These are phyloP conservation scores for Cladophialophora yegresii DNA, from an alignment of 2,329 filamentous ascomycete genomes.

Conservation along the genomic window DNA sequence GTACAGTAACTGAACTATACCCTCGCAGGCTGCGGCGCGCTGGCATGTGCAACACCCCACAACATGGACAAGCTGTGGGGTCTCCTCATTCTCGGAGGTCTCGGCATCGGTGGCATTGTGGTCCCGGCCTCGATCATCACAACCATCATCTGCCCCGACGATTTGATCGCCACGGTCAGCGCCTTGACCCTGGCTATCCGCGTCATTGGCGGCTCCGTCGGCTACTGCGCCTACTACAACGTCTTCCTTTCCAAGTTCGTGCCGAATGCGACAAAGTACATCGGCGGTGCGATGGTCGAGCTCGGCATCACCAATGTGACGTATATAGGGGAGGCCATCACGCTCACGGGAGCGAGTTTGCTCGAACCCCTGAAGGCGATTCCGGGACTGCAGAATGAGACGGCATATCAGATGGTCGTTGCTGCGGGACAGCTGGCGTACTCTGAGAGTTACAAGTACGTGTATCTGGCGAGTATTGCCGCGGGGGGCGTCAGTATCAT, in stretches of 20 bases:
- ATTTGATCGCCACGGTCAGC: slow-evolving; percentile 68
- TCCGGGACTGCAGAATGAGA: slow-evolving; percentile 53
- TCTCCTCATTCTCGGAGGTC: slow-evolving; percentile 61
- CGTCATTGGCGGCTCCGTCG: slow-evolving; percentile 66
- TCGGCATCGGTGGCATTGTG: slow-evolving; percentile 69
- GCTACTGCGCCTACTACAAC: slow-evolving; percentile 61
- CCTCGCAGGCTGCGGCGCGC: slow-evolving; percentile 52
- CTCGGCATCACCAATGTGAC: slow-evolving; percentile 54
- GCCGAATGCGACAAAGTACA: slow-evolving; percentile 50
- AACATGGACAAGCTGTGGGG: slow-evolving; percentile 60
- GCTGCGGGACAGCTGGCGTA: slow-evolving; percentile 59
- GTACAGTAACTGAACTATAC: background rate
- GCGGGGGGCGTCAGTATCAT: slow-evolving; percentile 61
- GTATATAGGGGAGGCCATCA: slow-evolving; percentile 55
- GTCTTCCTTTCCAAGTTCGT: slow-evolving; percentile 51
- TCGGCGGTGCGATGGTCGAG: slow-evolving; percentile 55
- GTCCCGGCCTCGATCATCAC: slow-evolving; percentile 68
- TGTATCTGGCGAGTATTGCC: slow-evolving; percentile 64
- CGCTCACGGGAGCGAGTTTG: slow-evolving; percentile 57
- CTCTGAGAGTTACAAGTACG: slow-evolving; percentile 60
- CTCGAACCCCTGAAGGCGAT: slow-evolving; percentile 38
- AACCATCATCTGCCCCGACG: slow-evolving; percentile 68
- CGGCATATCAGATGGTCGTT: slow-evolving; percentile 56
- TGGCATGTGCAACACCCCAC: slow-evolving; percentile 54
- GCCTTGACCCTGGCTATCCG: slow-evolving; percentile 69